Conservation (phyloP, 352 stramenopile genomes). For the Phytophthora fragariaefolia region DNA sequence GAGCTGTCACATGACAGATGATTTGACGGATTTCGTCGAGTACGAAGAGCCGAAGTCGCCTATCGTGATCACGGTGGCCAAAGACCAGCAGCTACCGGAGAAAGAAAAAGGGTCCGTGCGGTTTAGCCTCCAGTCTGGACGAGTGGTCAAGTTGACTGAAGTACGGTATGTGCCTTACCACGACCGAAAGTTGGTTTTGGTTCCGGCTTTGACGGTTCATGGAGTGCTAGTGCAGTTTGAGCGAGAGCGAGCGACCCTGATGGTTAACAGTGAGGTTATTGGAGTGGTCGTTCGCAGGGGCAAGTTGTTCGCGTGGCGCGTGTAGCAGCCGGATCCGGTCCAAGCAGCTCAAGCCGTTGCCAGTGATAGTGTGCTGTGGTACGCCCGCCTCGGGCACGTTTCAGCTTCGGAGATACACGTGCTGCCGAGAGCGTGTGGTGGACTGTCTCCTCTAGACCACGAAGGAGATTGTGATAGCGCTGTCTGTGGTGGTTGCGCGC, state of each 20-base stretch:
- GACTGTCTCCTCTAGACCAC: neutral
- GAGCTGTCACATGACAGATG: too few relatives aligned
- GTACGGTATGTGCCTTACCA: too few relatives aligned
- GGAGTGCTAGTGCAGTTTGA: too few relatives aligned
- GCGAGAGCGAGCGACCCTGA: too few relatives aligned
- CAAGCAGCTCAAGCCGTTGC: neutral
- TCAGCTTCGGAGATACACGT: neutral
- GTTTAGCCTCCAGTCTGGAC: neutral
- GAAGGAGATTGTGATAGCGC: neutral
- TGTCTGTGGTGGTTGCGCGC: too few relatives aligned
- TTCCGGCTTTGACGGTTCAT: too few relatives aligned
- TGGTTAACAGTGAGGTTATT: too few relatives aligned
- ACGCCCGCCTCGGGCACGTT: conserved; percentile 13
- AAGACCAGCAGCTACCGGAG: neutral
- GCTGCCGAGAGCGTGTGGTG: neutral
- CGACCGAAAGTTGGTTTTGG: too few relatives aligned
- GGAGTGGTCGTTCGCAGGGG: too few relatives aligned
- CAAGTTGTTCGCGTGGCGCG: neutral
- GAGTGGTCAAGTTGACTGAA: conserved; percentile 9
- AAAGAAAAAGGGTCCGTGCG: neutral
- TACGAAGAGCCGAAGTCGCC: too few relatives aligned
- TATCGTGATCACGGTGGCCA: neutral
- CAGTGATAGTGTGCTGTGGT: neutral
- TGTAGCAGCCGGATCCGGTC: neutral
- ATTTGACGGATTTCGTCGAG: too few relatives aligned